Base-by-base conservation (phyloP, 768 basidiomycete genomes). In the Chiua virens region DNA sequence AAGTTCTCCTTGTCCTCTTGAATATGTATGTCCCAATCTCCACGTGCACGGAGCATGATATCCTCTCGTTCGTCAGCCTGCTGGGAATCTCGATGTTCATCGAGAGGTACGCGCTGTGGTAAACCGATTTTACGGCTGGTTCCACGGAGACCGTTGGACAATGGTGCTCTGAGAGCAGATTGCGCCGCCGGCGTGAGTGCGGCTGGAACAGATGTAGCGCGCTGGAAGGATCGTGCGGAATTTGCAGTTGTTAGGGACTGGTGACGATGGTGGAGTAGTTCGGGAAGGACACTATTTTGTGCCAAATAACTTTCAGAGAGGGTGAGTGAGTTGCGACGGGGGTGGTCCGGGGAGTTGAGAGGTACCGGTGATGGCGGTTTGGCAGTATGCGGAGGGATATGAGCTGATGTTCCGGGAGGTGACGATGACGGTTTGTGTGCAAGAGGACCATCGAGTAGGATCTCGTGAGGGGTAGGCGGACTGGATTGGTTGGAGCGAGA, bases 251-350 rank as follows among this genome's bases (percentile, higher is more conserved):
- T 40, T 30, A 42, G 34, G 39, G 56, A 60, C 59, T 61, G 73
- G 54, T 50, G 60, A 57, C 48, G 71, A 52, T 61, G 64, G 54
- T 38, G 72, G 48, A 41, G 63, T 56, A 52, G 69, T 60, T 55
- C 67, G 22, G 21, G 69, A 55, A 60, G 67, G 44, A 64, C 56
- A 52, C 62, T 52, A 23, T 66, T 65, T n/a, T 78, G 72, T 8
- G 74, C 64, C n/a, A 80, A 69, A 56, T 79, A 78, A 60, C 80
- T 85, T 62, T 89, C 86, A 36, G 86, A 85, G 40, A 82, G 83
- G 5, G 85, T 79, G 25, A 89, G 75, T 0, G 85, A 79, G 18
- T 72, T 63, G 48, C 81, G 76, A 44, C 72, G 61, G 20, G 71
- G 54, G 7, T 73, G 73, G 18, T 70, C 56, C 2, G 73, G 73